phyloP scores from a whole-genome alignment of 495 filamentous ascomycete genomes.

The Letharia lupina region DNA sequence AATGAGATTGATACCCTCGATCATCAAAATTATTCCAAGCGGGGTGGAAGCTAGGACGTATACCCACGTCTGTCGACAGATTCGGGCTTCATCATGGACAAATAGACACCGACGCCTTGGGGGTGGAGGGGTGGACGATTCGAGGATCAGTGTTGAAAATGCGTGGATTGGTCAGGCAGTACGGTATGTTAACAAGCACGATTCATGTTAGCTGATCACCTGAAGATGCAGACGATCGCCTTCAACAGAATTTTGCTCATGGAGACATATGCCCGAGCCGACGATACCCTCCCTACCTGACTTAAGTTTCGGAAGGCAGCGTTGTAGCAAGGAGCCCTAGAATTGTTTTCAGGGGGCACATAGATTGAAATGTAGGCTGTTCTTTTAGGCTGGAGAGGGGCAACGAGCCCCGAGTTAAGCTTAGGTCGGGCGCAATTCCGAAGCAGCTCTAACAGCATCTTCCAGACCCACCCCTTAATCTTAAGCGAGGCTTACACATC shows the following conservation, averaged over 20 bases:
- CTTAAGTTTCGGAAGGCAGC: too few relatives aligned
- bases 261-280: background rate
- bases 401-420: too few relatives aligned
- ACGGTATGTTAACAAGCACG: background rate
- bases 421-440: too few relatives aligned
- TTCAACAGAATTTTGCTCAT: background rate
- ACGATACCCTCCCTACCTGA: background rate
- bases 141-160: background rate
- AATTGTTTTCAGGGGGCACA: too few relatives aligned
- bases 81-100: background rate
- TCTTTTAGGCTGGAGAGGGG: too few relatives aligned
- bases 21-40: background rate
- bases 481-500: too few relatives aligned
- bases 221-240: background rate
- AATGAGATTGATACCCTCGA: background rate
- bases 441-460: too few relatives aligned
- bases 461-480: too few relatives aligned
- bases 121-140: background rate
- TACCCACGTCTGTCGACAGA: background rate
- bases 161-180: background rate
- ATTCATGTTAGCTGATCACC: background rate
- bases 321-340: too few relatives aligned
- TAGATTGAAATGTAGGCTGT: too few relatives aligned
- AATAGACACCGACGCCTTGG: background rate
- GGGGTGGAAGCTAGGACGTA: background rate